Evolutionary conservation across 176 grass and related monocot species (phyloP).

Genomic region (Sorghum bicolor): Sorghum_bicolor_NCBIv3 NC_012875.2:60689001-60689500

Average conservation of each 20-base stretch:
- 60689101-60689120: slow-evolving; percentile 49
- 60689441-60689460: background rate
- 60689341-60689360: slow-evolving; percentile 31
- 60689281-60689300: slow-evolving; percentile 79
- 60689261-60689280: slow-evolving; percentile 67
- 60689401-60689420: background rate
- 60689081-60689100: slow-evolving; percentile 49
- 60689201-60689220: background rate
- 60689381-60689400: background rate
- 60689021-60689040: no score
- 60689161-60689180: slow-evolving; percentile 55
- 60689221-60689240: background rate
- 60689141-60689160: slow-evolving; percentile 53
- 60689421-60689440: background rate
- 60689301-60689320: slow-evolving; percentile 48
- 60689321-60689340: slow-evolving; percentile 48
- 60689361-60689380: background rate
- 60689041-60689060: no score
- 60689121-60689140: slow-evolving; percentile 60
- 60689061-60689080: no score
- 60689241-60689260: slow-evolving; percentile 31
- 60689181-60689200: slow-evolving; percentile 14
- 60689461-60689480: background rate
- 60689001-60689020: background rate
- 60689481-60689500: background rate